phyloP scores from a whole-genome alignment of 225 moss, liverwort and hornwort genomes.

The Anthoceros angustus region DNA sequence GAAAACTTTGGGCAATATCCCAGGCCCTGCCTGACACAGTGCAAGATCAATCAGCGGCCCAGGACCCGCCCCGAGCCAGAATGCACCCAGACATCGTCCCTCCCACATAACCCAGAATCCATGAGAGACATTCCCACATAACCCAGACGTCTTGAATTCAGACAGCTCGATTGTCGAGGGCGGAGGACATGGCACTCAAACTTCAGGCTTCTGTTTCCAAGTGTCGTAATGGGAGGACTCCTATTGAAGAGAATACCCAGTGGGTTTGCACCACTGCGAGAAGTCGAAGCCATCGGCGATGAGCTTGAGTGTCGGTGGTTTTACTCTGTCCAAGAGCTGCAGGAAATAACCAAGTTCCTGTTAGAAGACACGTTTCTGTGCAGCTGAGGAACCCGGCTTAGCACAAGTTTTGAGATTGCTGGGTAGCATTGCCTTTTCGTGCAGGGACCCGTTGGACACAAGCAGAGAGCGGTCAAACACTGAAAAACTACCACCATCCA shows the following conservation, averaged over 20 bases:
- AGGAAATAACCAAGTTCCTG: slow-evolving; percentile 6
- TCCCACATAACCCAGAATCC: too few species aligned
- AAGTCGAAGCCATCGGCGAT: slow-evolving; percentile 72
- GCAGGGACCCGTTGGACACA: slow-evolving; percentile 70
- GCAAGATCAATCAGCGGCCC: too few species aligned
- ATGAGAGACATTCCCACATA: too few species aligned
- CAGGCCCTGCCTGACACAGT: too few species aligned
- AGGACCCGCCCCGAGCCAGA: too few species aligned
- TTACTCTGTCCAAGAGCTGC: slow-evolving; percentile 77
- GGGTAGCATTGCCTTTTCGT: slow-evolving; percentile 34
- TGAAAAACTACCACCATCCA: slow-evolving; percentile 75
- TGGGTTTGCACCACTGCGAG: slow-evolving; percentile 81
- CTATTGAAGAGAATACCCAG: slow-evolving; percentile 25
- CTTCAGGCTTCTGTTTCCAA: not conserved
- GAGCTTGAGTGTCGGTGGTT: slow-evolving; percentile 60
- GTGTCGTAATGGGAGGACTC: not conserved
- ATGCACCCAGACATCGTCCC: too few species aligned
- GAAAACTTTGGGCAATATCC: too few species aligned
- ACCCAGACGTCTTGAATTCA: too few species aligned
- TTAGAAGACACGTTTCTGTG: not conserved
- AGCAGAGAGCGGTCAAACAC: slow-evolving; percentile 83
- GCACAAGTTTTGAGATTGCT: not conserved
- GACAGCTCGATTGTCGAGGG: too few species aligned
- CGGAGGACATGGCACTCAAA: too few species aligned
- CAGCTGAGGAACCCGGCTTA: too few species aligned